Base-by-base conservation (phyloP, 345 rosid genomes). In the Physaria fendleri region DNA sequence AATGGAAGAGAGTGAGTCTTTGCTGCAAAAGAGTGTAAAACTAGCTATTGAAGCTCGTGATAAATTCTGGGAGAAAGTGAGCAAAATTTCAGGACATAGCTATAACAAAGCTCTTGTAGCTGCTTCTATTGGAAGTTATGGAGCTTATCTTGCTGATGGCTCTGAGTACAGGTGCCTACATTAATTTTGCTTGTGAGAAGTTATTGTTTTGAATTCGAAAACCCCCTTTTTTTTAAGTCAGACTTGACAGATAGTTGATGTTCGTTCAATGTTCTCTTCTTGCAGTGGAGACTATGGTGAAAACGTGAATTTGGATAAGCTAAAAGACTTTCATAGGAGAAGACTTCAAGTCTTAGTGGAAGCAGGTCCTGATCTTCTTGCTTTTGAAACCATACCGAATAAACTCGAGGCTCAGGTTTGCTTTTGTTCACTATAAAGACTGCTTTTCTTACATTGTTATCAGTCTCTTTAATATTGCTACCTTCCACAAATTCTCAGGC, bases 101-200 rank as follows among this genome's bases (percentile, higher is more conserved):
- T 82, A 80, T 60, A 83, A 85, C 72, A 68, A 77, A 64, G 92
- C 93, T 64, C 50, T 91, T 53, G 95, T 88, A 44, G 98, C 96
- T 52, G 98, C 95, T 0, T 91, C 98, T 5, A 75, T 91, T 49
- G 98, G 98, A 21, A 88, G 98, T 71, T 88, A 88, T 59, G 98
- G 95, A 43, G 98, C 98, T 39, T 91, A 79, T 76, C 88, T 88
- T 29, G 96, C 96, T 21, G 98, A 91, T 77, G 98, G 96, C 28
- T 91, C 98, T 13, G 98, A 88, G 57, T 91, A 91, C 78, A 91
- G 92, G 98, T 88, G 4, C 2, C 20, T 4, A 33, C 29, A 23
- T 53, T 16, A 24, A 0, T 30, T 13, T 21, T 14, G n/a, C n/a
- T 28, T 50, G 34, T 25, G 48, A 41, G 6, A 39, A 9, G 39